These are phyloP conservation scores for Microstroma glucosiphilum DNA, from an alignment of 1,284 basidiomycete species.

Conservation along the genomic window DNA sequence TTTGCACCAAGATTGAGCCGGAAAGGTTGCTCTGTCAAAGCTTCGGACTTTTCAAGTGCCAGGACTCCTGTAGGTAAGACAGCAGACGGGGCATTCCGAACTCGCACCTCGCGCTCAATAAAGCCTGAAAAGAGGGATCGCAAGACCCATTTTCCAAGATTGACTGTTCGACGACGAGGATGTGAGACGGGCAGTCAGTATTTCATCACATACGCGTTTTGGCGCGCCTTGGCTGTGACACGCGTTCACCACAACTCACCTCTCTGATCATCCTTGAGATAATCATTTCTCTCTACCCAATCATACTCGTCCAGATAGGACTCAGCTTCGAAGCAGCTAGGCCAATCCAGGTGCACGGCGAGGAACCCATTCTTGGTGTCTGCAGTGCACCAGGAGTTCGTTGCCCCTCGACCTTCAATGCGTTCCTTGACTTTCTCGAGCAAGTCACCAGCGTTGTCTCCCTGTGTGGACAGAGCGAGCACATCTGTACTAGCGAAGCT, in stretches of 20 bases:
- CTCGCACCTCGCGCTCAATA: constrained; percentile 34
- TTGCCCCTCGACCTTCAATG: constrained; percentile 85
- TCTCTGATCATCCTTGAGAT: constrained; percentile 64
- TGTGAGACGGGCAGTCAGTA: background rate
- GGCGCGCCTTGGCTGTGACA: too few relatives aligned
- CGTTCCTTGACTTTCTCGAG: constrained; percentile 78
- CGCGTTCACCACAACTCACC: constrained; percentile 10
- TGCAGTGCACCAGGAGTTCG: constrained; percentile 75
- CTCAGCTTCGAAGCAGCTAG: constrained; percentile 81
- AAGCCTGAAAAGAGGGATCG: constrained; percentile 47
- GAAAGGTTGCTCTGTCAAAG: background rate
- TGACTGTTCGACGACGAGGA: constrained; percentile 18
- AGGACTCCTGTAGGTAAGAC: background rate
- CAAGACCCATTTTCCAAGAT: constrained; percentile 44
- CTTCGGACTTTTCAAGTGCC: constrained; percentile 13
- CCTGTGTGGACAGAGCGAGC: constrained; percentile 12
- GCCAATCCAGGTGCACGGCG: constrained; percentile 77
- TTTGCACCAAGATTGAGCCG: background rate
- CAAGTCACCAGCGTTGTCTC: constrained; percentile 58
- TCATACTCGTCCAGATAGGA: constrained; percentile 84
- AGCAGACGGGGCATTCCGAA: constrained; percentile 38
- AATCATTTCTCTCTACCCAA: constrained; percentile 28
- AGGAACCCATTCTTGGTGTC: constrained; percentile 86
- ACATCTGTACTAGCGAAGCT: constrained; percentile 67
- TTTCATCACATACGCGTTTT: too few relatives aligned